A percentile compares a stretch with the other conserved stretches of the same genome.
Conservation (phyloP, 208 protist species). For the Trypanosoma caninum region DNA sequence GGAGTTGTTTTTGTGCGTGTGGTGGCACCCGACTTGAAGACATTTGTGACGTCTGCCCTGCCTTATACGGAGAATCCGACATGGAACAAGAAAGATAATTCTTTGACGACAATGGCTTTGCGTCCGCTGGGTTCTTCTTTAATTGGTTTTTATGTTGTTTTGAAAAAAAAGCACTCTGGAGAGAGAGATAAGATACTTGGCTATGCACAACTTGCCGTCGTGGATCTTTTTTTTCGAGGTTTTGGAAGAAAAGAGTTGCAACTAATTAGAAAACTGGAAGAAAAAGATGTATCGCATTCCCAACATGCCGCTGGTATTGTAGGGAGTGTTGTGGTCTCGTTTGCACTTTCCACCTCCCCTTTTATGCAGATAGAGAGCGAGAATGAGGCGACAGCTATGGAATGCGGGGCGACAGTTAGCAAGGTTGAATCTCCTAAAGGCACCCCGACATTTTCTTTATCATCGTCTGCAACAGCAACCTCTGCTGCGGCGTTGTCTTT, state of each 20-base stretch:
- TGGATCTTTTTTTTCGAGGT: conserved; percentile 19
- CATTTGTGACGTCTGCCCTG: conserved; percentile 1
- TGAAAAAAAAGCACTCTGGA: not conserved
- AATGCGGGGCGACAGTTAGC: too few relatives aligned
- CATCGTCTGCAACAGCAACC: too few relatives aligned
- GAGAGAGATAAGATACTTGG: not conserved
- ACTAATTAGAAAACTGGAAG: not conserved
- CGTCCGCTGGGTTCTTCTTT: conserved; percentile 12
- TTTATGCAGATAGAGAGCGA: not conserved
- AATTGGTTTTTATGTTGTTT: conserved; percentile 16
- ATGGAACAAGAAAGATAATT: not conserved
- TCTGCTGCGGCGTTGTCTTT: not conserved
- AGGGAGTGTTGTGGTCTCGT: conserved; percentile 12
- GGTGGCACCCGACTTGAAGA: conserved; percentile 1
- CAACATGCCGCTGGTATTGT: not conserved
- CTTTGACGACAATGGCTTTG: conserved; percentile 1
- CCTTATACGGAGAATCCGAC: not conserved
- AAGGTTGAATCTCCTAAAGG: too few relatives aligned
- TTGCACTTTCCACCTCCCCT: not conserved
- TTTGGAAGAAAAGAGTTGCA: conserved; percentile 16
- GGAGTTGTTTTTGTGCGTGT: conserved; percentile 15
- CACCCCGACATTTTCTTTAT: too few relatives aligned
- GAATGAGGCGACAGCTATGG: not conserved
- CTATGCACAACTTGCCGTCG: conserved; percentile 11
- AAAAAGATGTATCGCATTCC: not conserved